Conservation (phyloP, 2,329 filamentous ascomycete species). For the Phialophora chinensis region DNA sequence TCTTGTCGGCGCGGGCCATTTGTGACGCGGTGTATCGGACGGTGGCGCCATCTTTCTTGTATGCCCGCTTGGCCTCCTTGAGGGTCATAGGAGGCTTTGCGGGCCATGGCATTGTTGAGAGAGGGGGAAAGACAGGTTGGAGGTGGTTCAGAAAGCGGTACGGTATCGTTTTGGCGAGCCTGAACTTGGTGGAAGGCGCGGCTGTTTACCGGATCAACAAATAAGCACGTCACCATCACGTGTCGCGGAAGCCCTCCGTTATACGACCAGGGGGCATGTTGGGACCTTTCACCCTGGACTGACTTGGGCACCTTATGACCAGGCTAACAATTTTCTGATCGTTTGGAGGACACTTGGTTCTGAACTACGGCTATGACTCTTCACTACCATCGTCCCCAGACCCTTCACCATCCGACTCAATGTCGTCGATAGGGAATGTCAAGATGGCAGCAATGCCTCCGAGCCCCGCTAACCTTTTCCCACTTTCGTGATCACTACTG, state of each 20-base stretch:
- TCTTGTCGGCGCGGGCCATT: conserved; percentile 35
- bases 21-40: conserved; percentile 37
- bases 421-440: conserved; percentile 83
- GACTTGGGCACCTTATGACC: too few species aligned
- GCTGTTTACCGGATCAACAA: conserved; percentile 15
- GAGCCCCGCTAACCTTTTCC: conserved; percentile 78
- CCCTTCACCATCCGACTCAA: conserved; percentile 70
- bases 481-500: conserved; percentile 93
- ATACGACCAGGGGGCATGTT: background rate
- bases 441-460: conserved; percentile 89
- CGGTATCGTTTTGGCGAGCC: background rate
- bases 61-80: conserved; percentile 38
- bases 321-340: background rate
- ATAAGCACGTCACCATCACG: conserved; percentile 13
- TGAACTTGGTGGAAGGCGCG: background rate
- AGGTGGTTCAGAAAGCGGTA: background rate
- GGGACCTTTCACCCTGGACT: background rate
- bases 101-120: conserved; percentile 31
- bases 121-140: background rate
- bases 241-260: background rate
- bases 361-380: conserved; percentile 14
- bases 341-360: background rate
- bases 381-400: conserved; percentile 42
- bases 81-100: conserved; percentile 38
- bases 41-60: conserved; percentile 35